A percentile compares a stretch with the other conserved stretches of the same genome.
These are phyloP conservation scores for Metschnikowia shivogae DNA, from an alignment of 805 yeast species.

Conservation along the genomic window DNA sequence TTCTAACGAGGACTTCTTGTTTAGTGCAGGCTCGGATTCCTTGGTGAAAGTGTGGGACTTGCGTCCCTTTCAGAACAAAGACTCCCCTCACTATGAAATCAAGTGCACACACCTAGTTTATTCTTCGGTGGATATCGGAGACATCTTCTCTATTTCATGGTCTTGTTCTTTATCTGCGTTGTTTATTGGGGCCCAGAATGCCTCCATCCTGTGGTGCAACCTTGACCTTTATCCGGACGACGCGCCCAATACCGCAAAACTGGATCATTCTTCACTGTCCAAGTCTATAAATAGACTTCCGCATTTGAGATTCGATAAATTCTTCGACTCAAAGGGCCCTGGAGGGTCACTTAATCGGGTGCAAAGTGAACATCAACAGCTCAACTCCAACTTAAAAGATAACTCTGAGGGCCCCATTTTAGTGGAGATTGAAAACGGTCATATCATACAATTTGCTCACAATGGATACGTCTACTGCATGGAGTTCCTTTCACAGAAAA, in stretches of 20 bases:
- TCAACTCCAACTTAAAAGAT: slow-evolving; percentile 7
- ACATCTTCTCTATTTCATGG: slow-evolving; percentile 81
- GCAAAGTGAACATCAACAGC: slow-evolving; percentile 25
- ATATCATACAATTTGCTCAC: slow-evolving; percentile 79
- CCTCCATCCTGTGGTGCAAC: slow-evolving; percentile 73
- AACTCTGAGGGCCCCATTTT: slow-evolving; percentile 26
- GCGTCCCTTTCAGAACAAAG: slow-evolving; percentile 22
- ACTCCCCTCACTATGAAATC: slow-evolving; percentile 13
- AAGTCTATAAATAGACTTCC: slow-evolving; percentile 30
- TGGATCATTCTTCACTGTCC: background rate
- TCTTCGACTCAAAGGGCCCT: slow-evolving; percentile 88
- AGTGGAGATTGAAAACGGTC: slow-evolving; percentile 63
- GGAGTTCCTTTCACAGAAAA: slow-evolving; percentile 25
- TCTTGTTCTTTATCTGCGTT: slow-evolving; percentile 54
- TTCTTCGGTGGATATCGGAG: slow-evolving; percentile 86
- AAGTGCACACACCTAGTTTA: slow-evolving; percentile 65
- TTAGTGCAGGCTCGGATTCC: slow-evolving; percentile 90
- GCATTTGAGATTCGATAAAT: slow-evolving; percentile 69
- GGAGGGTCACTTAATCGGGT: slow-evolving; percentile 48
- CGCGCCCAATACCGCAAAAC: background rate
- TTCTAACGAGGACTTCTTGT: slow-evolving; percentile 52
- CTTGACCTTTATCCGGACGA: slow-evolving; percentile 10
- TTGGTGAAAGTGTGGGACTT: slow-evolving; percentile 82
- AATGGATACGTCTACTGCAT: slow-evolving; percentile 84
- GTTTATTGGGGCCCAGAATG: slow-evolving; percentile 89